phyloP scores from a whole-genome alignment of 805 yeast species.

The Cyberlindnera subsufficiens region DNA sequence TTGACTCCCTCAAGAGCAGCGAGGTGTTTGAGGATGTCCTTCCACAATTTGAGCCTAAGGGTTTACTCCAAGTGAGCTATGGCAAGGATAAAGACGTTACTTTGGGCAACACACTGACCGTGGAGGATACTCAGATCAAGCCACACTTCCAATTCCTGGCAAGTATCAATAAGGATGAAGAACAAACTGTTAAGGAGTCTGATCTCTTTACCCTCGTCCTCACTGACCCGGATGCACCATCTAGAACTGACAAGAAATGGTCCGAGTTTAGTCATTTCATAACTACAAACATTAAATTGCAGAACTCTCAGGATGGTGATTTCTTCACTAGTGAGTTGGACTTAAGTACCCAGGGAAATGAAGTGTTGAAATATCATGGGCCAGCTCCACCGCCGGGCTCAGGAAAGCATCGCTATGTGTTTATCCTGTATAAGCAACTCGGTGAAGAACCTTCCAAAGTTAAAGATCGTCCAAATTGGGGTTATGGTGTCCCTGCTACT shows the following conservation, averaged over 20 bases:
- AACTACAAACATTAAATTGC: constrained; percentile 45
- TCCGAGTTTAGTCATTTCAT: constrained; percentile 82
- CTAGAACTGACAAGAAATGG: constrained; percentile 77
- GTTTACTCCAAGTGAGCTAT: constrained; percentile 56
- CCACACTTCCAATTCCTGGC: constrained; percentile 67
- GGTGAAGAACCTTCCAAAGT: constrained; percentile 30
- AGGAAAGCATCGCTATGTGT: constrained; percentile 83
- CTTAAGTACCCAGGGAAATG: constrained; percentile 30
- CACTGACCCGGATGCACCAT: constrained; percentile 95
- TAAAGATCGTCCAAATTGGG: constrained; percentile 70
- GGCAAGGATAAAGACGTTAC: constrained; percentile 58
- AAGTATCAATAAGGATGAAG: constrained; percentile 7
- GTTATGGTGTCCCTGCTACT: constrained; percentile 72
- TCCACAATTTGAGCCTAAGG: constrained; percentile 24
- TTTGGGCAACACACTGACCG: constrained; percentile 68
- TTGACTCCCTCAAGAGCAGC: constrained; percentile 34
- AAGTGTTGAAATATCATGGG: constrained; percentile 57
- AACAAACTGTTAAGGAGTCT: constrained; percentile 22
- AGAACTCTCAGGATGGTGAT: constrained; percentile 31
- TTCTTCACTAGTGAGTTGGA: constrained; percentile 31
- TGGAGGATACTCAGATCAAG: constrained; percentile 56
- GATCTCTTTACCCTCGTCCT: constrained; percentile 68
- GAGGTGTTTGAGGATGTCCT: constrained; percentile 39
- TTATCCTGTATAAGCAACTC: constrained; percentile 64
- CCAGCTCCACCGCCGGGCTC: constrained; percentile 91